phyloP scores from a whole-genome alignment of 2,329 filamentous ascomycete species.

The Dryadomyces quercus-mongolicae region DNA sequence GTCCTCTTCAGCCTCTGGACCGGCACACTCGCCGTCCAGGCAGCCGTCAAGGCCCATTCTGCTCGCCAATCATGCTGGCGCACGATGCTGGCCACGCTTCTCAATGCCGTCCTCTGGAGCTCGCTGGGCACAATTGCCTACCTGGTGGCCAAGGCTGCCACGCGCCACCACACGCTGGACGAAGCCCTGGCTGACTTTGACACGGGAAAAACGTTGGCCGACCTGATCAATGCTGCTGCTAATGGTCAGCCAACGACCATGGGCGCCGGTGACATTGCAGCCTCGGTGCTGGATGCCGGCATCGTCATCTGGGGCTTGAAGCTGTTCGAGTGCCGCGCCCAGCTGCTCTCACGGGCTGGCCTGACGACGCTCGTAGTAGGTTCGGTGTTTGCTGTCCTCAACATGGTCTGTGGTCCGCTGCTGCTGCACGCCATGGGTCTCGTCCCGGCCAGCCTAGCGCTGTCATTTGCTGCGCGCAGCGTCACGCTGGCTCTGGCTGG shows the following conservation, averaged over 20 bases:
- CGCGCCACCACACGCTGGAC: constrained; percentile 11
- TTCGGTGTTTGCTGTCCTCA: constrained; percentile 24
- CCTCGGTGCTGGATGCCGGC: constrained; percentile 36
- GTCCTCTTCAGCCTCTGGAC: constrained; percentile 39
- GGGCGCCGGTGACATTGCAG: constrained; percentile 35
- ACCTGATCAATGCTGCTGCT: constrained; percentile 11
- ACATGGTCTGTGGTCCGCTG: constrained; percentile 29
- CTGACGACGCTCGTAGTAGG: constrained; percentile 25
- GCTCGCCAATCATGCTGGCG: constrained; percentile 11
- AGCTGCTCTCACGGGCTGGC: constrained; percentile 31
- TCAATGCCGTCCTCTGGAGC: constrained; percentile 36
- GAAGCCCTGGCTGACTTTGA: constrained; percentile 16
- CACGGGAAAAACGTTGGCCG: constrained; percentile 18
- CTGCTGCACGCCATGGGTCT: constrained; percentile 26
- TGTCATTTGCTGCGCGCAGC: constrained; percentile 37
- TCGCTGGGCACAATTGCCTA: constrained; percentile 33
- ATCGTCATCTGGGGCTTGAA: constrained; percentile 42
- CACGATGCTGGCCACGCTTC: constrained; percentile 23
- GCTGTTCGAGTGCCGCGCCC: constrained; percentile 35
- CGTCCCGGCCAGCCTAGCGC: constrained; percentile 16
- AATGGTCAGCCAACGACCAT: constrained; percentile 7
- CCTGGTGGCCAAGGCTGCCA: constrained; percentile 24
- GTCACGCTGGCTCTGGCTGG: constrained; percentile 37
- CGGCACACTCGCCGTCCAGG: constrained; percentile 25
- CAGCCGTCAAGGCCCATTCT: constrained; percentile 18